Base-by-base conservation (phyloP, 441 rosid genomes). In the Croton setiger region DNA sequence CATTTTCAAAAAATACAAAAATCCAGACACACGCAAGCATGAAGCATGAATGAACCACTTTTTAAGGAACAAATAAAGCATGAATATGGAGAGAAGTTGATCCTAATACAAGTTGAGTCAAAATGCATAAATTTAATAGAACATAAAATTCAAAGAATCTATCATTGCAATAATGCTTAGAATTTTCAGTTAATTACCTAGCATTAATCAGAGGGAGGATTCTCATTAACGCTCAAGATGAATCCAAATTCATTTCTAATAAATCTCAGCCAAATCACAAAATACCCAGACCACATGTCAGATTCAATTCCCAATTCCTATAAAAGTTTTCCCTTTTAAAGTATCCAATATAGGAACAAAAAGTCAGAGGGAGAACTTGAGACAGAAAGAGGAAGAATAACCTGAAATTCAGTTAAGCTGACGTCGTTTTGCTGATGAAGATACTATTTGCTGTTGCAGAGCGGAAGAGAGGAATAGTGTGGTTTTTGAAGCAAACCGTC, bases 361-460 rank as follows among this genome's bases (percentile, higher is more conserved):
- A 9, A 39, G 17, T 3, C 35, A 17, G 3, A 45, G 2, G 4
- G 54, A 63, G 31, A 27, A 27, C 31, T 1, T 53, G 57, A 41
- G 18, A 23, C n/a, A 49, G 3, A 48, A 1, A 53, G 17, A 60
- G 4, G 27, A 17, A 60, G 57, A 10, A 47, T 45, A 64, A 76
- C 72, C 79, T 71, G 12, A 72, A 64, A 33, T 27, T 47, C 64
- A 27, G 47, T 47, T 47, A 23, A 15, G 48, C 49, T 12, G 37
- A 59, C 52, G 44, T 9, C 58, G 48, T 39, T 58, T 44, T 35
- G 23, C 47, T 36, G 52, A 62, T 27, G n/a, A 37, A 27, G 64
- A 58, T 17, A n/a, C 17, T 27, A 41, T 15, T 27, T 27, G 31
- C 31, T 0, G 31, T 43, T n/a, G 55, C 45, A 61, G 67, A 13